phyloP scores from a whole-genome alignment of 768 basidiomycete genomes.

The Phanerodontia chrysosporium region DNA sequence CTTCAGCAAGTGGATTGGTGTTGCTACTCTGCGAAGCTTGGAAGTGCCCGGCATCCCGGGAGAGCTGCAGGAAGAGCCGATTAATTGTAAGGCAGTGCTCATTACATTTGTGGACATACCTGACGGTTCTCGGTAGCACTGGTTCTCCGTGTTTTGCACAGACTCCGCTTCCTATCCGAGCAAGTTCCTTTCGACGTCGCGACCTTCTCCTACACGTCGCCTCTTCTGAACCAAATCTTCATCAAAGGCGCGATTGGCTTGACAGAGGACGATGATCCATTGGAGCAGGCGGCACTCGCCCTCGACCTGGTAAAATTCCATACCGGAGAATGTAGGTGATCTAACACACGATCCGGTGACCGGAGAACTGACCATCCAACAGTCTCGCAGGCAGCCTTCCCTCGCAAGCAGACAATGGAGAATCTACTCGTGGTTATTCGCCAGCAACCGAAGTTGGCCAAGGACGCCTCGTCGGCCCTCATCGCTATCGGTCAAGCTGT shows the following conservation, averaged over 20 bases:
- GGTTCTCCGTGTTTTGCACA: conserved; percentile 80
- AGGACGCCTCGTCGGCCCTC: conserved; percentile 78
- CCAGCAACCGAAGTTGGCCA: conserved; percentile 74
- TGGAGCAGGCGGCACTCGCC: conserved; percentile 77
- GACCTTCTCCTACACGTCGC: conserved; percentile 79
- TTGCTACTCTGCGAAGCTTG: conserved; percentile 77
- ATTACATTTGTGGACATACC: not conserved
- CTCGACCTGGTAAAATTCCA: conserved; percentile 70
- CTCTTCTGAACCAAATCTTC: conserved; percentile 69
- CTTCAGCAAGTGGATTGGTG: conserved; percentile 68
- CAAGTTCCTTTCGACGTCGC: conserved; percentile 79
- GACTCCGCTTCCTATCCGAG: conserved; percentile 76
- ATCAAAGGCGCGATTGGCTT: conserved; percentile 62
- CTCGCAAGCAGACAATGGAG: conserved; percentile 64
- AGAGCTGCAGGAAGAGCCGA: conserved; percentile 65
- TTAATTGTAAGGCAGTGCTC: conserved; percentile 45
- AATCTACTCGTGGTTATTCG: conserved; percentile 70
- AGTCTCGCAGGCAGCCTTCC: conserved; percentile 74
- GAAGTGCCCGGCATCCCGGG: conserved; percentile 65
- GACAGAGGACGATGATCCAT: conserved; percentile 65
- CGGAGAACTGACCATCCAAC: not conserved
- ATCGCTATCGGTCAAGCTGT: conserved; percentile 81
- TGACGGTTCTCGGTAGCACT: conserved; percentile 43
- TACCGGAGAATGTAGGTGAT: conserved; percentile 65
- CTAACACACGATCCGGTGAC: not conserved